phyloP scores from a whole-genome alignment of 805 yeast genomes.

The Metschnikowia continentalis region DNA sequence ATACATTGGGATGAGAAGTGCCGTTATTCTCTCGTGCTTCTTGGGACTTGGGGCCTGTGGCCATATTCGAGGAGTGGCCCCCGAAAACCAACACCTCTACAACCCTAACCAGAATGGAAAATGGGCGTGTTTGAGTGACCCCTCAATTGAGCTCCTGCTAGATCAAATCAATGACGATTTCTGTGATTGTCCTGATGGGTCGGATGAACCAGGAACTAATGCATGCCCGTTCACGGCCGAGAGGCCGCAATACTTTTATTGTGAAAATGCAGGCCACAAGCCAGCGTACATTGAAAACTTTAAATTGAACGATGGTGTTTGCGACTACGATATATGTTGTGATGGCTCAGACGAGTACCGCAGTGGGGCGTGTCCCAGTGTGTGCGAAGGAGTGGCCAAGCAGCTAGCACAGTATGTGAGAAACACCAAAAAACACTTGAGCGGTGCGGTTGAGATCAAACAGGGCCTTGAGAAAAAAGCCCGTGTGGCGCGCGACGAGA shows the following conservation, averaged over 20 bases:
- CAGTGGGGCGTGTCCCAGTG: slow-evolving; percentile 47
- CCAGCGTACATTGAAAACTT: slow-evolving; percentile 60
- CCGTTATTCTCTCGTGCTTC: background rate
- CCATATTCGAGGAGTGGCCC: slow-evolving; percentile 32
- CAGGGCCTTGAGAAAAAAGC: slow-evolving; percentile 23
- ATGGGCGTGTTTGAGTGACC: slow-evolving; percentile 70
- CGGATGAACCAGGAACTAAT: slow-evolving; percentile 93
- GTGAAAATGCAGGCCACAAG: slow-evolving; percentile 69
- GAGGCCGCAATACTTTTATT: slow-evolving; percentile 51
- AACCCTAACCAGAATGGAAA: slow-evolving; percentile 44
- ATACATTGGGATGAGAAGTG: background rate
- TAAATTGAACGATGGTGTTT: slow-evolving; percentile 82
- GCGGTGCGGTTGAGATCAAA: slow-evolving; percentile 27
- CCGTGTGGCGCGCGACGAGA: slow-evolving; percentile 10
- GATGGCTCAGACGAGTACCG: slow-evolving; percentile 88
- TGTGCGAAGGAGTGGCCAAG: slow-evolving; percentile 48
- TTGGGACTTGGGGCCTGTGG: background rate
- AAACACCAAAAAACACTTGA: slow-evolving; percentile 6
- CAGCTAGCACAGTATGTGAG: slow-evolving; percentile 24
- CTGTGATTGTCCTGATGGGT: slow-evolving; percentile 97
- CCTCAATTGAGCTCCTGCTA: slow-evolving; percentile 56
- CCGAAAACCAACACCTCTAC: slow-evolving; percentile 42
- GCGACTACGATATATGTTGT: slow-evolving; percentile 87
- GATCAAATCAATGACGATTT: slow-evolving; percentile 77
- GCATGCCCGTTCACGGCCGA: slow-evolving; percentile 53